Evolutionary conservation across 495 filamentous ascomycete genomes (phyloP).

Genomic region (Penicillium desertorum): DNA sequence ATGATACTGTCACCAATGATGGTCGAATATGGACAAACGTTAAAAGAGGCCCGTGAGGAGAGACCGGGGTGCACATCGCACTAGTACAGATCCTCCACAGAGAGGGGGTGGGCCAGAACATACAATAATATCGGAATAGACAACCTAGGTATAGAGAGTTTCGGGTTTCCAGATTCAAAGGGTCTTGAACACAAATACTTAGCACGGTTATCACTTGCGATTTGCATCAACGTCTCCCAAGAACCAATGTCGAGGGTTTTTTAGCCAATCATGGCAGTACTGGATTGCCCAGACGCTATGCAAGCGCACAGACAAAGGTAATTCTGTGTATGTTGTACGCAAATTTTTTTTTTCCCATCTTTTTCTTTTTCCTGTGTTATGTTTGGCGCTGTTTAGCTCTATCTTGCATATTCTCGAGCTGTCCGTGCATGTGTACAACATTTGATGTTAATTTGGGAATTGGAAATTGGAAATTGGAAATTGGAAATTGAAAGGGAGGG

Average conservation of each 20-base stretch:
- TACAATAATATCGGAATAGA: too few relatives aligned
- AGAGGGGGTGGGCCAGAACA: not conserved
- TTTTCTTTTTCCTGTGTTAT: conserved; percentile 1
- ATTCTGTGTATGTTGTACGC: conserved; percentile 3
- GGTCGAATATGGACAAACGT: conserved; percentile 9
- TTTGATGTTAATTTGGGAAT: not conserved
- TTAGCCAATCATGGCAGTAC: conserved; percentile 15
- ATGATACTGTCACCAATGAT: conserved; percentile 10
- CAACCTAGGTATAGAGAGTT: not conserved
- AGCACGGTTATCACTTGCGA: conserved; percentile 17
- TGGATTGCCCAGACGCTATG: conserved; percentile 6
- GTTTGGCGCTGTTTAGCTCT: not conserved
- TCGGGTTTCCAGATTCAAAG: conserved; percentile 4
- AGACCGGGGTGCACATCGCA: not conserved
- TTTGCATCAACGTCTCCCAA: conserved; percentile 3
- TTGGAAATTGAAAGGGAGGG: not conserved
- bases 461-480: too few relatives aligned
- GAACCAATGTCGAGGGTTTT: conserved; percentile 12
- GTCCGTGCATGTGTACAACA: not conserved
- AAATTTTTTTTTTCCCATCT: not conserved
- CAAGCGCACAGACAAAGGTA: conserved; percentile 26
- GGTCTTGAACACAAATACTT: conserved; percentile 1
- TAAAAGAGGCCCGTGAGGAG: conserved; percentile 10
- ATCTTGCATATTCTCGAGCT: not conserved
- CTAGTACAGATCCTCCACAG: not conserved